Conservation (phyloP, 139 green algal species). For the Haematococcus lacustris region DNA sequence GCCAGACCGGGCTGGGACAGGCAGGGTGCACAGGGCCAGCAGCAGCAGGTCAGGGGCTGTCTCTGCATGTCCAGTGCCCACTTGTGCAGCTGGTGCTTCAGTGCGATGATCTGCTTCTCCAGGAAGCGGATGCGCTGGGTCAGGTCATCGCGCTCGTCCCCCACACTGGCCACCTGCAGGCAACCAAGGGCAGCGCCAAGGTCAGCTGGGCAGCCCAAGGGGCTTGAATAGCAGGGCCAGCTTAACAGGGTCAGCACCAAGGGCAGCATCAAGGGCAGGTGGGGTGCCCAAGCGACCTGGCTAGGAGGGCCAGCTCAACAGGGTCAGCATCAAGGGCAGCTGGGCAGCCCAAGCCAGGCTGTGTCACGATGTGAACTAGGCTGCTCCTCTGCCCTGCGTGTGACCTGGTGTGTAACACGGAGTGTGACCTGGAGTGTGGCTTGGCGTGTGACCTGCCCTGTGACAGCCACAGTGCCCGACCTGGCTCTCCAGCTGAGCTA, state of each 20-base stretch:
- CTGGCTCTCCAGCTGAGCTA: background rate
- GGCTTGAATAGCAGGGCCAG: background rate
- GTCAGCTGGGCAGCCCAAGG: background rate
- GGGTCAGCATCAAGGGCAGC: background rate
- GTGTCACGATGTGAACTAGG: background rate
- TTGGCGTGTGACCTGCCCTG: background rate
- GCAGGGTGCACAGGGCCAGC: no score
- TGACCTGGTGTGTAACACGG: no score
- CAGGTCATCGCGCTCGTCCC: slow-evolving; percentile 46
- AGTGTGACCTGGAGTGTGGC: background rate
- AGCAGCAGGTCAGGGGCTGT: no score
- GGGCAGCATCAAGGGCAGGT: background rate
- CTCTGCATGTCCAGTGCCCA: no score
- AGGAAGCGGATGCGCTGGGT: slow-evolving; percentile 40
- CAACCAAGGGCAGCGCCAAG: background rate
- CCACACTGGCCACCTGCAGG: slow-evolving; percentile 17
- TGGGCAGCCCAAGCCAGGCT: no score
- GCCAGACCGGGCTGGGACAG: no score
- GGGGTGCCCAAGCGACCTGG: background rate
- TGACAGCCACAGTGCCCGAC: background rate
- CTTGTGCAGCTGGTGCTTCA: no score
- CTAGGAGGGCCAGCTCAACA: background rate
- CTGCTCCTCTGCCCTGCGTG: no score
- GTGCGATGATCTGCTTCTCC: slow-evolving; percentile 30
- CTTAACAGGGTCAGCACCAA: background rate